Conservation (phyloP, 352 stramenopile genomes). For the Globisporangium carolinianum region DNA sequence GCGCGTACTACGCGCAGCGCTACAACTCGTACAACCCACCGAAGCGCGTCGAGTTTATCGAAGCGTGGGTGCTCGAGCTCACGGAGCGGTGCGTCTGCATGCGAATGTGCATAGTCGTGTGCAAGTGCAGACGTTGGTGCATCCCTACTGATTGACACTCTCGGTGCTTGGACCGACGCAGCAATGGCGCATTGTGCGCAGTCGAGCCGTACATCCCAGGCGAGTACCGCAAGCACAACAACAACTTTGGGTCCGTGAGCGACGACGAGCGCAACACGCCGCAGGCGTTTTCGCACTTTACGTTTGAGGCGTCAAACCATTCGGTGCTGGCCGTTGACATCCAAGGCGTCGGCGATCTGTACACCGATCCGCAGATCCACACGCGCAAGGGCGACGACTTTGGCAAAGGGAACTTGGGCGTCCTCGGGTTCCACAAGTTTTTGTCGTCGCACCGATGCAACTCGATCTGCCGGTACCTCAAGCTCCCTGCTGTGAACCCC, state of each 20-base stretch:
- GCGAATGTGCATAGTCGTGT: not conserved
- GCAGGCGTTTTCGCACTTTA: slow-evolving; percentile 92
- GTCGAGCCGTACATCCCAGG: slow-evolving; percentile 78
- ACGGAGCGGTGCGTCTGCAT: slow-evolving; percentile 34
- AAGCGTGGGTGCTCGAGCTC: slow-evolving; percentile 79
- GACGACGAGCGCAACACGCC: slow-evolving; percentile 82
- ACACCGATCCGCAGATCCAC: slow-evolving; percentile 93
- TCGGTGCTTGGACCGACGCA: slow-evolving; percentile 1
- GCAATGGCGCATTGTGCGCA: slow-evolving; percentile 57
- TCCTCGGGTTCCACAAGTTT: slow-evolving; percentile 83
- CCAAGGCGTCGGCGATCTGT: slow-evolving; percentile 93
- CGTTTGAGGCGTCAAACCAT: slow-evolving; percentile 91
- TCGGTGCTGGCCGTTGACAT: slow-evolving; percentile 92
- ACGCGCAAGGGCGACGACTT: slow-evolving; percentile 85
- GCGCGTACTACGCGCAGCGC: slow-evolving; percentile 72
- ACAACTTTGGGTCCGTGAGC: slow-evolving; percentile 84
- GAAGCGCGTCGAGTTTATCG: slow-evolving; percentile 77
- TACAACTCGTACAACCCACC: slow-evolving; percentile 85
- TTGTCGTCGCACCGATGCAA: slow-evolving; percentile 85
- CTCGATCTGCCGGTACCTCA: slow-evolving; percentile 83
- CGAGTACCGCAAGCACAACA: slow-evolving; percentile 87
- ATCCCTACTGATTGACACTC: not conserved
- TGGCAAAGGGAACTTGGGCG: slow-evolving; percentile 82
- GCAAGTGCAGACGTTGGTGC: not conserved
- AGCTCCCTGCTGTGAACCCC: slow-evolving; percentile 72